Conservation (phyloP, 2,329 filamentous ascomycete genomes). For the Diplodia intermedia region DNA sequence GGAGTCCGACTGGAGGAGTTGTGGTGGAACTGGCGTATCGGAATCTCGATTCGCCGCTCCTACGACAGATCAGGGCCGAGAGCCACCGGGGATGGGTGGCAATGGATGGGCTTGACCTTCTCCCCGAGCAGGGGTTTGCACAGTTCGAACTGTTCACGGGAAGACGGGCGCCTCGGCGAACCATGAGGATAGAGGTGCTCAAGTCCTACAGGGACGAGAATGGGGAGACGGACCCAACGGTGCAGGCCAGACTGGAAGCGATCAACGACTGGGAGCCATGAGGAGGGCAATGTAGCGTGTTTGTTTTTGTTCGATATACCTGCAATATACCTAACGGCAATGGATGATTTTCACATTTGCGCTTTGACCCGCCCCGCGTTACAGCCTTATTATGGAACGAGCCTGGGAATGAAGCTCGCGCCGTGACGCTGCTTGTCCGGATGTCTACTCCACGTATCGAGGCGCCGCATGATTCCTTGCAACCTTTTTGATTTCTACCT, state of each 20-base stretch:
- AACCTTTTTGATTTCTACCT: too few species aligned
- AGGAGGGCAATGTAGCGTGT: background rate
- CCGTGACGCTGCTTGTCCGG: too few species aligned
- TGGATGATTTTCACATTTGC: constrained; percentile 3
- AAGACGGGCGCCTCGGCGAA: constrained; percentile 69
- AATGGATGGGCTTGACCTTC: constrained; percentile 75
- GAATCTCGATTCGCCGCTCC: constrained; percentile 72
- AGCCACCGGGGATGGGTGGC: constrained; percentile 72
- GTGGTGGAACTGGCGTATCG: constrained; percentile 77
- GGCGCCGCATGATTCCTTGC: too few species aligned
- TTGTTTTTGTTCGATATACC: constrained; percentile 2
- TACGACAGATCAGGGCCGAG: constrained; percentile 69
- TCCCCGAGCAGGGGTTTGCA: constrained; percentile 80
- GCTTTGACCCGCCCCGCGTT: too few species aligned
- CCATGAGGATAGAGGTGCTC: constrained; percentile 72
- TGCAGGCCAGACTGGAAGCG: constrained; percentile 14
- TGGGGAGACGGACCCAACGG: constrained; percentile 18
- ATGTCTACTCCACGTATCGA: too few species aligned
- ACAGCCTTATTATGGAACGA: too few species aligned
- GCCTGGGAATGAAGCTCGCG: too few species aligned
- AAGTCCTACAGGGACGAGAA: constrained; percentile 29
- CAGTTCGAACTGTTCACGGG: constrained; percentile 85
- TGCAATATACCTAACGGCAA: constrained; percentile 26
- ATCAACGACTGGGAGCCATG: constrained; percentile 23
- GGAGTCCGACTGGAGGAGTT: constrained; percentile 76